Evolutionary conservation across 2,329 filamentous ascomycete genomes (phyloP).

Genomic region (Aspergillus texensis): DNA sequence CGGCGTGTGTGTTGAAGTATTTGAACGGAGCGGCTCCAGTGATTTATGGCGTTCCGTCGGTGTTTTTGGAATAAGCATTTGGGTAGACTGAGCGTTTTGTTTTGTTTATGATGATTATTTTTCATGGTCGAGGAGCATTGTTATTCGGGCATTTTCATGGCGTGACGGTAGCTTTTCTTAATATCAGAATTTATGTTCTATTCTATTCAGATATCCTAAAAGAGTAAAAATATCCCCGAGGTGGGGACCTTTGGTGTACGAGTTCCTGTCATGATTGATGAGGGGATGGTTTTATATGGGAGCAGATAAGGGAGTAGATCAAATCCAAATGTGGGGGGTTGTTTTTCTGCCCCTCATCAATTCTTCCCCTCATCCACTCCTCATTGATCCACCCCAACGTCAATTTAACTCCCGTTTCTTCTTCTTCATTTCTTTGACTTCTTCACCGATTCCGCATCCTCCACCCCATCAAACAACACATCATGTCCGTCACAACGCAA

Average conservation of each 20-base stretch:
- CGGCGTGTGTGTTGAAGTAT: constrained; percentile 84
- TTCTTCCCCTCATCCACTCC: background rate
- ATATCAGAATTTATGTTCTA: background rate
- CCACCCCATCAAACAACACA: constrained; percentile 1
- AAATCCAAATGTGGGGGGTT: background rate
- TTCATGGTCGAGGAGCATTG: background rate
- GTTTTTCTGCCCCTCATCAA: background rate
- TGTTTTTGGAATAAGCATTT: constrained; percentile 64
- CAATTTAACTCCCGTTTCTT: background rate
- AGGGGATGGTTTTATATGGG: constrained; percentile 1
- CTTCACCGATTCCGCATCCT: background rate
- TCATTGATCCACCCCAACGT: background rate
- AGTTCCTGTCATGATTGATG: constrained; percentile 2
- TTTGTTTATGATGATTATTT: background rate
- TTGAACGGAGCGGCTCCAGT: constrained; percentile 92
- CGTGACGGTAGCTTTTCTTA: background rate
- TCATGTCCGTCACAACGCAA: constrained; percentile 85
- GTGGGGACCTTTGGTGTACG: background rate
- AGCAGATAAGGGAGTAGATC: background rate
- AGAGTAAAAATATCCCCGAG: constrained; percentile 17
- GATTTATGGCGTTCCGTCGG: constrained; percentile 84
- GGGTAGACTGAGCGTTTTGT: background rate
- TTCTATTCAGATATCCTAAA: background rate
- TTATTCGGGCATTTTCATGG: constrained; percentile 5
- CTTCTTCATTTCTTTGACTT: constrained; percentile 10